These are phyloP conservation scores for Rhodotorula sp. DNA, from an alignment of 1,284 basidiomycete genomes.

Conservation along the genomic window DNA sequence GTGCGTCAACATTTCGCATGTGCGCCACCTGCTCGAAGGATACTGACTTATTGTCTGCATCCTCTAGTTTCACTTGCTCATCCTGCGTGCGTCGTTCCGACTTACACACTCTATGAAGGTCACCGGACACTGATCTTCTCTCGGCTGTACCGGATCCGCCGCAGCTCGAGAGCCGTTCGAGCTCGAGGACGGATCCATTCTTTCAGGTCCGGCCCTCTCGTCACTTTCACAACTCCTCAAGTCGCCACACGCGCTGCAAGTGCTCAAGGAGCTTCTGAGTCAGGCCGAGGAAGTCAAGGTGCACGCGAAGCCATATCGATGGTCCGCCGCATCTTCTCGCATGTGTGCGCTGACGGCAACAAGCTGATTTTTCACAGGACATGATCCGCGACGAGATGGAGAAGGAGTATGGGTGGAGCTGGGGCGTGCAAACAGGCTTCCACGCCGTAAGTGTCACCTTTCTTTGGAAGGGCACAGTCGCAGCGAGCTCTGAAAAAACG, in stretches of 20 bases:
- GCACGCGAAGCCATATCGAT: no score
- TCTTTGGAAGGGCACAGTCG: no score
- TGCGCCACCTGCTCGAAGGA: no score
- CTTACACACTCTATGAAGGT: background rate
- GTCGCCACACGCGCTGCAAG: conserved; percentile 57
- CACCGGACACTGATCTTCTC: conserved; percentile 53
- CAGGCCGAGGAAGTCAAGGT: conserved; percentile 59
- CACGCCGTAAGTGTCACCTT: conserved; percentile 58
- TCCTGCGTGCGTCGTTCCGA: conserved; percentile 24
- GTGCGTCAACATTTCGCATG: no score
- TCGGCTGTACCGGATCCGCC: conserved; percentile 66
- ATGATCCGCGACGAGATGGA: conserved; percentile 67
- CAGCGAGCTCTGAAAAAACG: no score
- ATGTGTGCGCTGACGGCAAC: background rate
- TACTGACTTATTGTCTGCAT: no score
- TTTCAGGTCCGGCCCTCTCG: conserved; percentile 54
- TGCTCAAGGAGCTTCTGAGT: conserved; percentile 60
- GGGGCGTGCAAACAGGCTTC: conserved; percentile 79
- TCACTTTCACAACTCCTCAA: conserved; percentile 64
- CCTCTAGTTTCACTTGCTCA: conserved; percentile 25
- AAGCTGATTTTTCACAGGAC: background rate
- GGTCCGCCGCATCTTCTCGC: background rate
- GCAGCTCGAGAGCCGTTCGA: conserved; percentile 39
- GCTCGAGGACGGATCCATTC: background rate
- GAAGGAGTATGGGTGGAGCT: conserved; percentile 69